Conservation (phyloP, 2,329 filamentous ascomycete genomes). For the Ophiostoma himal-ulmi region DNA sequence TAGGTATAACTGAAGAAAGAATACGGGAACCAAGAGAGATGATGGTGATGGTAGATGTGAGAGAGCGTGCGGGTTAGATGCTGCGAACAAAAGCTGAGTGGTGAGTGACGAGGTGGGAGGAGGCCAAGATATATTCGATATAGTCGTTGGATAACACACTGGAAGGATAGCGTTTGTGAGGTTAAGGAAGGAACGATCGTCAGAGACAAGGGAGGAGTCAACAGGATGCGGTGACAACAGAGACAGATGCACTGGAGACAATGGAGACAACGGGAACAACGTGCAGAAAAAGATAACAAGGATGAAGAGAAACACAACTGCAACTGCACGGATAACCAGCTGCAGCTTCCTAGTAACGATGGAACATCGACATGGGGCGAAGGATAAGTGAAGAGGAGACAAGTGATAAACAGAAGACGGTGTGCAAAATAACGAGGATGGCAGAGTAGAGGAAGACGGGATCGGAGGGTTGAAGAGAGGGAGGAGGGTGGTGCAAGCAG, state of each 20-base stretch:
- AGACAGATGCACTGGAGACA: not conserved
- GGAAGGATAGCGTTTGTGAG: not conserved
- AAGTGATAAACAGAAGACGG: not conserved
- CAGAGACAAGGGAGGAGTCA: not conserved
- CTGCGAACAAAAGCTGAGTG: not conserved
- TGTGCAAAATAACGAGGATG: not conserved
- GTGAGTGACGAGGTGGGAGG: not conserved
- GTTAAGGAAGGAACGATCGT: not conserved
- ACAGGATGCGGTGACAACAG: not conserved
- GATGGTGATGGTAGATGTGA: not conserved
- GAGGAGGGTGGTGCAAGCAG: not conserved
- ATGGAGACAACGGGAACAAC: not conserved
- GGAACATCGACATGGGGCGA: slow-evolving; percentile 5
- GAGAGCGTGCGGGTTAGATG: not conserved
- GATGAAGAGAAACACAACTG: not conserved
- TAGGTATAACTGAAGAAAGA: not conserved
- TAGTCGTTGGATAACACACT: not conserved
- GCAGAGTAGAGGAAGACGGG: not conserved
- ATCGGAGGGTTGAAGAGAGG: not conserved
- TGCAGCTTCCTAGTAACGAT: not conserved
- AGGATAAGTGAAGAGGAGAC: slow-evolving; percentile 2
- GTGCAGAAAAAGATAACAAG: not conserved
- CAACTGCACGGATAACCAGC: not conserved
- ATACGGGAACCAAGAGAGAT: not conserved
- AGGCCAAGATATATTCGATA: not conserved